phyloP scores from a whole-genome alignment of 208 protist species.

The Trichomonas vaginalis region DNA sequence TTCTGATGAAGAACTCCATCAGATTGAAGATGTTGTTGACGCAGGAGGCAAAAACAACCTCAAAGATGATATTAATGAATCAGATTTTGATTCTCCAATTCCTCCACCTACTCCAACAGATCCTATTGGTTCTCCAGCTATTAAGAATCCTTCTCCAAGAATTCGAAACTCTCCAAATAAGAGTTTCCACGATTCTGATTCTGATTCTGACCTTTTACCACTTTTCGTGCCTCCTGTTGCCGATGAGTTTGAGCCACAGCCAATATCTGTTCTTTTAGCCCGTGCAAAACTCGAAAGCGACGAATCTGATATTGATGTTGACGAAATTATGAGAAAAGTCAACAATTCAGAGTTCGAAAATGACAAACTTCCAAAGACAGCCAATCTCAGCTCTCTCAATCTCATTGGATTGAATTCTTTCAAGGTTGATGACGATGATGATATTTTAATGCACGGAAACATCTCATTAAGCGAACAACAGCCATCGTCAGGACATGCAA shows the following conservation, averaged over 20 bases:
- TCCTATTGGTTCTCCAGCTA: not conserved
- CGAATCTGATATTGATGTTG: not conserved
- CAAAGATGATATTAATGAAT: not conserved
- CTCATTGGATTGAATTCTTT: not conserved
- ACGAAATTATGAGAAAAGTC: not conserved
- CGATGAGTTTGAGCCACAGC: not conserved
- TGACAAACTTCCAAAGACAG: not conserved
- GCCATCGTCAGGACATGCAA: too few species aligned
- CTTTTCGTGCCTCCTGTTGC: not conserved
- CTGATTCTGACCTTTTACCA: not conserved
- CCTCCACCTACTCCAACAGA: not conserved
- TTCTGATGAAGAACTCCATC: not conserved
- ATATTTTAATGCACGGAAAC: not conserved
- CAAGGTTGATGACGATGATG: not conserved
- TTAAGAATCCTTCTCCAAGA: too few species aligned
- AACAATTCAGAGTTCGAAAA: not conserved
- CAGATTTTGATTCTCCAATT: not conserved
- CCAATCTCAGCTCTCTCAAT: not conserved
- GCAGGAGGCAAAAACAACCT: not conserved
- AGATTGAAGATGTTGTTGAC: not conserved
- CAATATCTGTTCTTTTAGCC: not conserved
- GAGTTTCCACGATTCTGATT: not conserved
- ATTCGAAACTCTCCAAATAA: not conserved
- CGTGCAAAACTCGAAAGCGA: not conserved
- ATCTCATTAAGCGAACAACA: too few species aligned